These are phyloP conservation scores for Gaeumannomyces sp. DNA, from an alignment of 2,329 filamentous ascomycete species.

Conservation along the genomic window DNA sequence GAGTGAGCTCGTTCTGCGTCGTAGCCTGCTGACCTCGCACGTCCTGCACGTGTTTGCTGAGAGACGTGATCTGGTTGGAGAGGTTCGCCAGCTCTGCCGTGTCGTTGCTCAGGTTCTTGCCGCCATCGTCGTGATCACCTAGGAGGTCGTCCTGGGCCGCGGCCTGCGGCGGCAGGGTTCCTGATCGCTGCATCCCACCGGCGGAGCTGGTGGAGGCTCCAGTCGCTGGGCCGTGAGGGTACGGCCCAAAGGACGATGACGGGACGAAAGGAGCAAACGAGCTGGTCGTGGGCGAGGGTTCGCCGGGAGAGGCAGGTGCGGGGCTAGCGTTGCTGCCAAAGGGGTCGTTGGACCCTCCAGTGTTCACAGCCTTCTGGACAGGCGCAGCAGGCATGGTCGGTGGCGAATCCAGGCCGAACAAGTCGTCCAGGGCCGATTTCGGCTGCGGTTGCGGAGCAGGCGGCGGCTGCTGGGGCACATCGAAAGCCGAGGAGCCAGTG, in stretches of 20 bases:
- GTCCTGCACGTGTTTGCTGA: constrained; percentile 91
- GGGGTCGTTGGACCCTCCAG: constrained; percentile 69
- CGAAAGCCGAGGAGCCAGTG: constrained; percentile 40
- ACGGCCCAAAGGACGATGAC: constrained; percentile 85
- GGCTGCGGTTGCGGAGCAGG: constrained; percentile 29
- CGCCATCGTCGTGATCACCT: constrained; percentile 83
- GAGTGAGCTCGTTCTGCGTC: constrained; percentile 75
- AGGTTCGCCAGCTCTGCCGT: constrained; percentile 91
- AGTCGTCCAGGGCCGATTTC: constrained; percentile 77
- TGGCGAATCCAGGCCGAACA: constrained; percentile 83
- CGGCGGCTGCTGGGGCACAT: constrained; percentile 34
- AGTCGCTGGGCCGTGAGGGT: constrained; percentile 71
- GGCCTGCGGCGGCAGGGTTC: constrained; percentile 16
- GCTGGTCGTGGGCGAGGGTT: constrained; percentile 38
- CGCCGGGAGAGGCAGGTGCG: constrained; percentile 48
- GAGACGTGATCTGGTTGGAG: constrained; percentile 86
- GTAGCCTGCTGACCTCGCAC: constrained; percentile 75
- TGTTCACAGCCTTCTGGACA: constrained; percentile 58
- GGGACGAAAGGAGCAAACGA: constrained; percentile 88
- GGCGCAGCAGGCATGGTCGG: constrained; percentile 38
- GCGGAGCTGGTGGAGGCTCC: constrained; percentile 50
- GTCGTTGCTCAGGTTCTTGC: constrained; percentile 78
- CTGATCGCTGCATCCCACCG: constrained; percentile 32
- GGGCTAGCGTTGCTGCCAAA: constrained; percentile 48
- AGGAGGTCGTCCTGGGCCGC: constrained; percentile 68